Percentiles rank a stretch among this genome's conserved stretches.
Conservation (phyloP, 106 monocot genomes). For the Xerophyta viscosa region DNA sequence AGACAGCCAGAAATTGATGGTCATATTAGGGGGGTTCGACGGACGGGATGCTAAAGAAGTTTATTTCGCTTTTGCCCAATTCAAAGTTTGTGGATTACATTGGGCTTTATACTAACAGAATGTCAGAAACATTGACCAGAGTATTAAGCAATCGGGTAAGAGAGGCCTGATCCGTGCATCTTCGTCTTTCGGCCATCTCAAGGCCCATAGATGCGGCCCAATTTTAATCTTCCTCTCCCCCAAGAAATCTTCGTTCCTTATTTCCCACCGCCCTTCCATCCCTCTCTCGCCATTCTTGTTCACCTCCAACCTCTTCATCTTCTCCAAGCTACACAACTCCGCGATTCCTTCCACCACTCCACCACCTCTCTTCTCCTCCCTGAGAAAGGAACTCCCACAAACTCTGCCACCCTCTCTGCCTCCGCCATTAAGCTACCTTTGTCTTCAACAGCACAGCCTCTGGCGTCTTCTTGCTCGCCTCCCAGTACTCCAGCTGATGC, state of each 20-base stretch:
- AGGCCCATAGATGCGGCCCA: slow-evolving; percentile 3
- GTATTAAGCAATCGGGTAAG: background rate
- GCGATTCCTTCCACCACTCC: slow-evolving; percentile 13
- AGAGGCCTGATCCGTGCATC: slow-evolving; percentile 3
- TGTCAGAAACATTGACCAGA: too few relatives aligned
- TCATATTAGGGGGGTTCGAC: too few relatives aligned
- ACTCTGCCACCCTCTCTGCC: slow-evolving; percentile 15
- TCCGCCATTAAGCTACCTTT: background rate
- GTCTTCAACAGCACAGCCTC: slow-evolving; percentile 8
- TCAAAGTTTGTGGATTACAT: too few relatives aligned
- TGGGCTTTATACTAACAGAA: too few relatives aligned
- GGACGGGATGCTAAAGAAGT: too few relatives aligned
- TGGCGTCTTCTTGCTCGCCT: background rate
- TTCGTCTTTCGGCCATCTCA: slow-evolving; percentile 12
- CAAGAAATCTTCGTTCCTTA: background rate
- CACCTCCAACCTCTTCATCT: slow-evolving; percentile 6
- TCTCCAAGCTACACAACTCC: slow-evolving; percentile 13
- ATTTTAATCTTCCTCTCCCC: slow-evolving; percentile 8
- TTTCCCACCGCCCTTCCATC: too few relatives aligned
- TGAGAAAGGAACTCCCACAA: slow-evolving; percentile 9
- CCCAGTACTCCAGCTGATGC: slow-evolving; percentile 16
- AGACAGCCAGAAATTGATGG: too few relatives aligned
- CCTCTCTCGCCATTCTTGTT: background rate
- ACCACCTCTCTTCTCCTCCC: slow-evolving; percentile 5
- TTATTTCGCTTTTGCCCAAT: too few relatives aligned